phyloP scores from a whole-genome alignment of 768 basidiomycete species.

The Cytidiella melzeri region DNA sequence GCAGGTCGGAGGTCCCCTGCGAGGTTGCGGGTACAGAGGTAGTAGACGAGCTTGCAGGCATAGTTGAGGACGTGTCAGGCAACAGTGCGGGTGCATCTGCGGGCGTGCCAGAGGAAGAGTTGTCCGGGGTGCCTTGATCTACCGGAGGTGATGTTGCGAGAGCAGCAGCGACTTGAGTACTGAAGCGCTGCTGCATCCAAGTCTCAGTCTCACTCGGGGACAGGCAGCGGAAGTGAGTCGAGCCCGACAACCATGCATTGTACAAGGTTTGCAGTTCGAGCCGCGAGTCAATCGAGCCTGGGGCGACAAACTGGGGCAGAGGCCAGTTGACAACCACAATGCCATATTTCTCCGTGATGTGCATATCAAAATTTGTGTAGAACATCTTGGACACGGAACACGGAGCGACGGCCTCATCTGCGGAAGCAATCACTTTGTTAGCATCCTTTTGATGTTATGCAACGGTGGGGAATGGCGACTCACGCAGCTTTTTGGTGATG shows the following conservation, averaged over 20 bases:
- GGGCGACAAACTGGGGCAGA: conserved; percentile 11
- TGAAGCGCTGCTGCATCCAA: no score
- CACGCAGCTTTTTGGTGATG: not conserved
- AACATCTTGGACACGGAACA: conserved; percentile 9
- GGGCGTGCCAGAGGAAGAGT: not conserved
- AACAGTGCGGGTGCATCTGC: not conserved
- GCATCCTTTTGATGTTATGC: not conserved
- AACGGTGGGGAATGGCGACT: not conserved
- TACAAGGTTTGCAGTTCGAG: conserved; percentile 11
- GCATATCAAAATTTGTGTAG: conserved; percentile 16
- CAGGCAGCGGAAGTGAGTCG: conserved; percentile 15
- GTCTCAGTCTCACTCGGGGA: conserved; percentile 1
- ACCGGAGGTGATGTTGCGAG: not conserved
- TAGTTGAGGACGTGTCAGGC: no score
- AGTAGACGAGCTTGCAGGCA: not conserved
- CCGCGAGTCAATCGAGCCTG: conserved; percentile 9
- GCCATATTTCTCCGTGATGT: conserved; percentile 14
- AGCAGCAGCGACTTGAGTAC: no score
- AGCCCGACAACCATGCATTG: conserved; percentile 12
- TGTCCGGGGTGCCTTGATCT: not conserved
- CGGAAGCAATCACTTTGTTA: not conserved
- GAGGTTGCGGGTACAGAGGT: not conserved
- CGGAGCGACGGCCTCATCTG: not conserved
- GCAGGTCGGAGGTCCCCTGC: no score
- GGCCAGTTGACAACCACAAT: conserved; percentile 19